phyloP scores from a whole-genome alignment of 2,329 filamentous ascomycete genomes.

The Zasmidium citrigriseum region DNA sequence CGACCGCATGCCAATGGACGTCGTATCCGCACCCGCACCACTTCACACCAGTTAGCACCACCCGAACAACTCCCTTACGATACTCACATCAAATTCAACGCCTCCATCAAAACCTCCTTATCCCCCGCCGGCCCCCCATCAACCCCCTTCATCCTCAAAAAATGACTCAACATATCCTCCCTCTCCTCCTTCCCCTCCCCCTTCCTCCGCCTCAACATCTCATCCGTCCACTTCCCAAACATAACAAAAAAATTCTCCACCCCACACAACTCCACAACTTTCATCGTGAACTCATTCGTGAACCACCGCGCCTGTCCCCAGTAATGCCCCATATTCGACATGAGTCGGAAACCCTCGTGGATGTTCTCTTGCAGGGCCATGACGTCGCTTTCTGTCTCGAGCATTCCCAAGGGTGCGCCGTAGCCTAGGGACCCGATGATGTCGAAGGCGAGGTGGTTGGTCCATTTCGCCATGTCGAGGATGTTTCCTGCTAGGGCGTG shows the following conservation, averaged over 20 bases:
- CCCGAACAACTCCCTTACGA: not conserved
- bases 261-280: not conserved
- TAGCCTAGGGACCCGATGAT: conserved; percentile 58
- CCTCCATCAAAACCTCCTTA: conserved; percentile 15
- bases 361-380: conserved; percentile 11
- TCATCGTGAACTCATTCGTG: conserved; percentile 4
- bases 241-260: conserved; percentile 3
- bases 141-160: conserved; percentile 10
- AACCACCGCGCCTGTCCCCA: conserved; percentile 12
- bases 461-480: conserved; percentile 25
- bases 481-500: conserved; percentile 16
- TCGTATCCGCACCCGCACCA: conserved; percentile 18
- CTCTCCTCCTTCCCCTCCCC: conserved; percentile 5
- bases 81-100: conserved; percentile 14
- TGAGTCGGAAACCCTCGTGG: conserved; percentile 6
- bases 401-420: conserved; percentile 36
- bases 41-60: conserved; percentile 1
- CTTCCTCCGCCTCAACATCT: conserved; percentile 9
- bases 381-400: conserved; percentile 14
- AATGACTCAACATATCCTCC: conserved; percentile 21
- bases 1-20: conserved; percentile 9
- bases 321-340: conserved; percentile 17
- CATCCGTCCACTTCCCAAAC: conserved; percentile 15
- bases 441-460: conserved; percentile 66
- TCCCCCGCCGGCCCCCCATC: conserved; percentile 7